These are phyloP conservation scores for Chenopodium berlandieri DNA, from an alignment of 148 eudicot genomes.

Conservation along the genomic window DNA sequence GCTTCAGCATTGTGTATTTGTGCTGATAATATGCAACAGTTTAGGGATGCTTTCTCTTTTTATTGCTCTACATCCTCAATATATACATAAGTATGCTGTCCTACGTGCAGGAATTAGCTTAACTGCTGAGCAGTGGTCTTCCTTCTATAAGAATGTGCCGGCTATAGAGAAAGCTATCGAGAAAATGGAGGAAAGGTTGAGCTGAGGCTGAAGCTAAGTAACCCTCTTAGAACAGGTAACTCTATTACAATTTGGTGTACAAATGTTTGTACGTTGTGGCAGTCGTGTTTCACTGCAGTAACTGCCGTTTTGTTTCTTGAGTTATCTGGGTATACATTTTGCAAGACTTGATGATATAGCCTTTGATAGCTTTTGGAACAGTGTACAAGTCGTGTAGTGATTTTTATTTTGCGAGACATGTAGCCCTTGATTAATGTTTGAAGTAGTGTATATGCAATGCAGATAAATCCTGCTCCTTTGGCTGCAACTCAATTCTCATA, in stretches of 20 bases:
- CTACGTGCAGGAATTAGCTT: conserved; percentile 69
- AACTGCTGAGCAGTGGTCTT: conserved; percentile 80
- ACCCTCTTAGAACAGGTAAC: background rate
- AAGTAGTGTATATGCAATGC: background rate
- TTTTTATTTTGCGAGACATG: background rate
- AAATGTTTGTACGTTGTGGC: no score
- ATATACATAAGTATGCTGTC: background rate
- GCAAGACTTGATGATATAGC: background rate
- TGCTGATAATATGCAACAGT: background rate
- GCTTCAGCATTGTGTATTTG: background rate
- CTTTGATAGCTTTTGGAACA: background rate
- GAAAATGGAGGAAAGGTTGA: conserved; percentile 52
- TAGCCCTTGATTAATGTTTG: no score
- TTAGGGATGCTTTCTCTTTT: background rate
- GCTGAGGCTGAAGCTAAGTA: conserved; percentile 6
- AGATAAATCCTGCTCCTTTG: background rate
- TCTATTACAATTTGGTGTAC: background rate
- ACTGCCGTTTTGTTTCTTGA: no score
- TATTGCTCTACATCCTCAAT: background rate
- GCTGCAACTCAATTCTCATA: background rate
- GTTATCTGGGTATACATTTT: background rate
- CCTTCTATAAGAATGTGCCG: conserved; percentile 72
- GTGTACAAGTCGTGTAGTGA: background rate
- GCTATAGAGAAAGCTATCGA: conserved; percentile 79
- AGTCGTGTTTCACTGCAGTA: no score